Evolutionary conservation across 345 rosid species (phyloP).

Genomic region (Laguncularia racemosa): DNA sequence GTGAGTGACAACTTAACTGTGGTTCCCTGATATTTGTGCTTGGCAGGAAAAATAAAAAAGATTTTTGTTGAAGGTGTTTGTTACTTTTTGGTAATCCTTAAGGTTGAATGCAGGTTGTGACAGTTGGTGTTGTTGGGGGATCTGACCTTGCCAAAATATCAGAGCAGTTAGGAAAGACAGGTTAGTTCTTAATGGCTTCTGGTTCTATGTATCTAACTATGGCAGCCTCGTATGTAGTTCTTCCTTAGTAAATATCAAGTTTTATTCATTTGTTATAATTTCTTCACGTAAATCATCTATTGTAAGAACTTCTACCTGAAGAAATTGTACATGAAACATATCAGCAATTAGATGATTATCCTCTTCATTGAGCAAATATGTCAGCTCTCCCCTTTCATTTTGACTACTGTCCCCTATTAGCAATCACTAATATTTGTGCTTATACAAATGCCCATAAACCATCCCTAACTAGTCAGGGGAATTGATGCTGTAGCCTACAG

Average conservation of each 20-base stretch:
- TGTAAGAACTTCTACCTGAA: no score
- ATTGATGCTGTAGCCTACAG: no score
- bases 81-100: background rate
- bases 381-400: no score
- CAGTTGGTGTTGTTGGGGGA: slow-evolving; percentile 95
- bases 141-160: slow-evolving; percentile 85
- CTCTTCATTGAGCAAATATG: background rate
- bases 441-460: no score
- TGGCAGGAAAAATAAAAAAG: background rate
- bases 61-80: slow-evolving; percentile 1
- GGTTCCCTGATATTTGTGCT: background rate
- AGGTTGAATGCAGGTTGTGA: slow-evolving; percentile 47
- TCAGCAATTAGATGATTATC: background rate
- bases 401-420: no score
- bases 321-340: no score
- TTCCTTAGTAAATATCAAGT: background rate
- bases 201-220: background rate
- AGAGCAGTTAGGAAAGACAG: slow-evolving; percentile 88
- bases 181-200: slow-evolving; percentile 21
- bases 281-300: no score
- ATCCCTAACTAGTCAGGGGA: no score
- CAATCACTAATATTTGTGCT: no score
- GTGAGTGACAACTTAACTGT: slow-evolving; percentile 18
- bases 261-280: no score
- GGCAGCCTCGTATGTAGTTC: background rate